These are phyloP conservation scores for Pholiota adiposa DNA, from an alignment of 1,284 basidiomycete species.

Conservation along the genomic window DNA sequence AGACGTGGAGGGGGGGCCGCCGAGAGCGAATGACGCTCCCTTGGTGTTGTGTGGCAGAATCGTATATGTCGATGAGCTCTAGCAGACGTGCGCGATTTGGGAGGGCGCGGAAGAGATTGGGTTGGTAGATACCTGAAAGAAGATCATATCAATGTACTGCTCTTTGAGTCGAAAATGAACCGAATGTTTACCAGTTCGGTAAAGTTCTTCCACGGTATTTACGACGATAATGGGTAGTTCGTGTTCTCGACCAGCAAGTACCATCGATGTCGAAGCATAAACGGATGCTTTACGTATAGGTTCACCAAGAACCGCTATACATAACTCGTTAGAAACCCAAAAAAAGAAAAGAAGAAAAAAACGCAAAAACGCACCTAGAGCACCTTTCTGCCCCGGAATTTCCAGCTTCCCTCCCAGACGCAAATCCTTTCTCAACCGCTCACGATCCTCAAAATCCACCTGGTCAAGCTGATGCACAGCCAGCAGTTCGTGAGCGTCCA, in stretches of 20 bases:
- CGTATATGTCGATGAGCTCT: constrained; percentile 38
- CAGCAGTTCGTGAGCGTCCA: constrained; percentile 44
- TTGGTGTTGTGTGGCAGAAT: constrained; percentile 29
- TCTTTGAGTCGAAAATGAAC: not conserved
- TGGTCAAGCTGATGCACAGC: constrained; percentile 37
- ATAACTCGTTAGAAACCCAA: not conserved
- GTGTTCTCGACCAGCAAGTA: constrained; percentile 56
- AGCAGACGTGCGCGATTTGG: constrained; percentile 39
- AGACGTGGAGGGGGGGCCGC: constrained; percentile 9
- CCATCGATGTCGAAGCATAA: constrained; percentile 48
- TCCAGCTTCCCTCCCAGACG: constrained; percentile 11
- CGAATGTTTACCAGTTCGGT: constrained; percentile 48
- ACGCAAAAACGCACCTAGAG: constrained; percentile 11
- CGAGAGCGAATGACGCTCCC: constrained; percentile 26
- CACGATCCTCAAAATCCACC: constrained; percentile 34
- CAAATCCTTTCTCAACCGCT: constrained; percentile 18
- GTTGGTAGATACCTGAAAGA: constrained; percentile 45
- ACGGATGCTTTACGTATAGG: constrained; percentile 47
- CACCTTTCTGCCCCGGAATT: constrained; percentile 11
- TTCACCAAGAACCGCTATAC: constrained; percentile 51
- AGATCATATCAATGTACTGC: not conserved
- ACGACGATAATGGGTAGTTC: constrained; percentile 59
- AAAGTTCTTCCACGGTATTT: constrained; percentile 62
- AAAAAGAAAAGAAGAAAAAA: not conserved
- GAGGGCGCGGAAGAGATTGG: constrained; percentile 49